phyloP scores from a whole-genome alignment of 805 yeast species.

The Wickerhamiella shivajii region DNA sequence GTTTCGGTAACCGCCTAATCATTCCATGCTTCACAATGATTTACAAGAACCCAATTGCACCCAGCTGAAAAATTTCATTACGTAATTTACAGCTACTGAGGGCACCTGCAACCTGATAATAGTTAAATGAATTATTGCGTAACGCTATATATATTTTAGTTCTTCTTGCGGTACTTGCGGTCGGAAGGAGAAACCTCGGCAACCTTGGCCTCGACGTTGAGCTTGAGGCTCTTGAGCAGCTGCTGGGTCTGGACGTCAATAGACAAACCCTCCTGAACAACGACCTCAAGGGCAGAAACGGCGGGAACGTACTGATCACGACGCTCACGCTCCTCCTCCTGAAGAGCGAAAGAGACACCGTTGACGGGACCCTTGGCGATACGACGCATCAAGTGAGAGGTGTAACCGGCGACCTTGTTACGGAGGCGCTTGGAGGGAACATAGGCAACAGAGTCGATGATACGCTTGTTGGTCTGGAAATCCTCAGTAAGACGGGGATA shows the following conservation, averaged over 20 bases:
- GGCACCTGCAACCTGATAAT: too few species aligned
- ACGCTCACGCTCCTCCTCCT: conserved; percentile 99
- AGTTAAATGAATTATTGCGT: too few species aligned
- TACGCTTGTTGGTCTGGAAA: conserved; percentile 99
- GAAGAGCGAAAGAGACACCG: conserved; percentile 99
- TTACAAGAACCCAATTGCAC: too few species aligned
- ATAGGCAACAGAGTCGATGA: conserved; percentile 95
- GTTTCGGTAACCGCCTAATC: too few species aligned
- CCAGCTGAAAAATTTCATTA: too few species aligned
- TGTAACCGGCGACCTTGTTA: conserved; percentile 99
- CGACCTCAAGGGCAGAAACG: conserved; percentile 97
- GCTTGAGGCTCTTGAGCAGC: conserved; percentile 84
- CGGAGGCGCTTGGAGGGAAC: conserved; percentile 99
- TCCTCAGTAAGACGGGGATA: conserved; percentile 99
- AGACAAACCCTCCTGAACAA: conserved; percentile 89
- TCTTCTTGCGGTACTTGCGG: conserved; percentile 23
- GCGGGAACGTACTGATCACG: conserved; percentile 99
- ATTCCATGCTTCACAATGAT: too few species aligned
- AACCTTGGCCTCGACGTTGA: conserved; percentile 36
- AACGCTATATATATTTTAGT: conserved; percentile 17
- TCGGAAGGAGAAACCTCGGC: conserved; percentile 27
- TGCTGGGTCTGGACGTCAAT: conserved; percentile 95
- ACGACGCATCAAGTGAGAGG: conserved; percentile 99
- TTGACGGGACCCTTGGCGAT: conserved; percentile 99
- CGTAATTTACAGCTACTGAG: too few species aligned